Evolutionary conservation across 2,329 filamentous ascomycete genomes (phyloP), one percentile per base, ranked within the genome.

Genomic region (Penicillium sp.): DNA sequence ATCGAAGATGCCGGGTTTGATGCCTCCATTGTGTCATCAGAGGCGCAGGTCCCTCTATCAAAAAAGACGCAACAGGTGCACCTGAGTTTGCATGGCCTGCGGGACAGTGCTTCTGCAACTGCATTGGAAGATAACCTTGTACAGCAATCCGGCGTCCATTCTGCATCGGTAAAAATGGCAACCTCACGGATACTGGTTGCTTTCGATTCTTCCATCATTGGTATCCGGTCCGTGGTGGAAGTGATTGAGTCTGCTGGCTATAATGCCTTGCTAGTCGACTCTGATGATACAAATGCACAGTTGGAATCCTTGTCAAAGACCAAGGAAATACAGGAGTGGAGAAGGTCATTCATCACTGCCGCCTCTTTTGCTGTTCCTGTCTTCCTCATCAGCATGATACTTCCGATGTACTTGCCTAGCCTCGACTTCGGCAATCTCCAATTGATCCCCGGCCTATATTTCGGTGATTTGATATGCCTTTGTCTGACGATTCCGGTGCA

Each of bases 291-390:
- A 72, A 96, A 96, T 67, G 93, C 94, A 1, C 94, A 99, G 70
- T 83, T 99, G 2, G 92, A 97, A 72, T 97, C 94, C 1, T 81
- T 99, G 2, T 89, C 94, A 8, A 99, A 99, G 76, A 97, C 94
- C 0, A 90, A 90, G 63, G 94, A 99, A 73, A 96, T 99, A 58
- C 89, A 88, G 59, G 92, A 96, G 73, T 99, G 94, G 94, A 86
- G 84, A 57, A 83, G 80, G 29, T 90, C 92, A 0, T 96, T 97
- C 74, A 81, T 83, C 58, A 81, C 88, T 7, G 96, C 92, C 0
- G 67, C 90, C 3, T 80, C 81, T 3, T 97, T 97, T 69, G 92
- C 92, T 3, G 76, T 97, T 7, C 94, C 94, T 0, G 93, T 99
- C 32, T 91, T 97, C 67, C 70, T 96, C 48, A 88, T 96, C 62